Conservation (phyloP, 2,329 filamentous ascomycete genomes). For the Sporothrix inflata region DNA sequence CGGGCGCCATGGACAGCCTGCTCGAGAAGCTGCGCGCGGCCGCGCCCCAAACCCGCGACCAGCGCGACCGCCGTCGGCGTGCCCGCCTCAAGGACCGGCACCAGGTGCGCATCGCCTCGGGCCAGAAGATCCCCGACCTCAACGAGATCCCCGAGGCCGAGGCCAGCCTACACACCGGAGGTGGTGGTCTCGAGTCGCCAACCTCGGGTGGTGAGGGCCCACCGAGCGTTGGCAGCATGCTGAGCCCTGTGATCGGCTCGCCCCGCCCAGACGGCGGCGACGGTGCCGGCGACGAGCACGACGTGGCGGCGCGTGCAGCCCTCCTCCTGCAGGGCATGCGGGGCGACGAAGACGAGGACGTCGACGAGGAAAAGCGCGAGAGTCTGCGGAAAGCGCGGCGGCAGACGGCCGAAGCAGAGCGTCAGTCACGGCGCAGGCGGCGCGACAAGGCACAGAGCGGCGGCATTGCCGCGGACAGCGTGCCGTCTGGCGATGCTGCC, state of each 20-base stretch:
- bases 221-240: constrained; percentile 52
- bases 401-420: constrained; percentile 79
- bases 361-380: constrained; percentile 58
- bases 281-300: constrained; percentile 73
- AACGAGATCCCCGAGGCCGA: constrained; percentile 64
- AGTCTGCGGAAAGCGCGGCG: constrained; percentile 63
- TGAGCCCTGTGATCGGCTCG: constrained; percentile 56
- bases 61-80: constrained; percentile 83
- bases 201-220: constrained; percentile 42
- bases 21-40: constrained; percentile 94
- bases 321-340: constrained; percentile 82
- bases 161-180: constrained; percentile 38
- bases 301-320: constrained; percentile 83
- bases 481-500: not conserved
- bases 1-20: constrained; percentile 93
- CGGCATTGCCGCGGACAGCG: constrained; percentile 44
- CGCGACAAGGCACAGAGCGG: constrained; percentile 60
- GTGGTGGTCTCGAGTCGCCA: constrained; percentile 41
- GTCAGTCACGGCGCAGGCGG: constrained; percentile 67
- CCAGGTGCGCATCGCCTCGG: constrained; percentile 85
- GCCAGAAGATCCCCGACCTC: constrained; percentile 81
- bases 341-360: constrained; percentile 63
- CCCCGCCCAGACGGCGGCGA: constrained; percentile 62
- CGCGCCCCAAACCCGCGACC: constrained; percentile 84
- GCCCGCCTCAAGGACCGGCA: constrained; percentile 89